These are phyloP conservation scores for Russula sp. DNA, from an alignment of 768 basidiomycete genomes.

Conservation along the genomic window DNA sequence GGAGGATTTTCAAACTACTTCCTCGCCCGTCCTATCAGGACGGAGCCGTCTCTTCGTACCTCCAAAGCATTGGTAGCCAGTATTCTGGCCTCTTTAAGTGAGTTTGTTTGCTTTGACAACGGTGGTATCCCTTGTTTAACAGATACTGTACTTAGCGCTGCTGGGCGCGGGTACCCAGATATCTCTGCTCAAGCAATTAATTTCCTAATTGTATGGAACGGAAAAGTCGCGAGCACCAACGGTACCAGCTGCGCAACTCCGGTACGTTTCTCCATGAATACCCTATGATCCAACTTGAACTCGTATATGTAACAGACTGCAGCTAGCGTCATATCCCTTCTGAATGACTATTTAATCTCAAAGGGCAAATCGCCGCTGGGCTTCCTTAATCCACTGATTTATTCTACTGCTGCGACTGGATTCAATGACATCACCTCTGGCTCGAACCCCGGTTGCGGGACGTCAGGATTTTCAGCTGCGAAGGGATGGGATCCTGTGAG, in stretches of 20 bases:
- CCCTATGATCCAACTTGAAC: not conserved
- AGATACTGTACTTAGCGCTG: conserved; percentile 26
- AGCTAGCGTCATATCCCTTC: too few relatives aligned
- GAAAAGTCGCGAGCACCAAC: conserved; percentile 42
- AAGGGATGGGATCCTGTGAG: conserved; percentile 30
- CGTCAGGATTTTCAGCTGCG: conserved; percentile 41
- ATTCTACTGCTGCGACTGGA: too few relatives aligned
- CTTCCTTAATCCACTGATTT: too few relatives aligned
- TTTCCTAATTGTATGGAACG: conserved; percentile 59
- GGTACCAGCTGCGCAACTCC: conserved; percentile 44
- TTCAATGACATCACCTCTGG: too few relatives aligned
- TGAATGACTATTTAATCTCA: too few relatives aligned
- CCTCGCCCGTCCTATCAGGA: conserved; percentile 35
- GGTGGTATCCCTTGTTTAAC: not conserved
- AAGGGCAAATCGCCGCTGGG: too few relatives aligned
- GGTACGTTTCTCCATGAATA: conserved; percentile 22
- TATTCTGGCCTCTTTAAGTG: conserved; percentile 54
- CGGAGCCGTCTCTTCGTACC: conserved; percentile 35
- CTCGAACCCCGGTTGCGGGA: conserved; percentile 62
- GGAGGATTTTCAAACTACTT: conserved; percentile 63
- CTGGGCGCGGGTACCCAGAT: conserved; percentile 40
- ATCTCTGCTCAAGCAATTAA: conserved; percentile 46
- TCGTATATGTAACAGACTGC: too few relatives aligned
- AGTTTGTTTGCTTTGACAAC: conserved; percentile 25
- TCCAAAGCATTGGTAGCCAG: conserved; percentile 45